Evolutionary conservation across 176 grass and related monocot genomes (phyloP).

Genomic region (Aegilops sharonensis): DNA sequence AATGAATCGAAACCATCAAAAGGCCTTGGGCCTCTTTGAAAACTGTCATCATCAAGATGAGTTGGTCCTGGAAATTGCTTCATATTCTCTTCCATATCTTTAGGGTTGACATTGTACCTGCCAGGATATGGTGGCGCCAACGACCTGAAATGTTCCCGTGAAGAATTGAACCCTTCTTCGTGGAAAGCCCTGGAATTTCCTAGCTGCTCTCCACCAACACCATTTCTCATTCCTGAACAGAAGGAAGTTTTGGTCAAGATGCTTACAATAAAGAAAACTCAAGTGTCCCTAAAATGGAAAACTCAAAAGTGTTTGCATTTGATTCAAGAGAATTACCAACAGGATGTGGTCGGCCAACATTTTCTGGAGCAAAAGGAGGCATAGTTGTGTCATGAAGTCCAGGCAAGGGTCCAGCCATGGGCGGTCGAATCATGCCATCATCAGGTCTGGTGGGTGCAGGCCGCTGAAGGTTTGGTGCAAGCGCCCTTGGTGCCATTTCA

Average conservation of each 20-base stretch:
- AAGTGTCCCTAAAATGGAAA: constrained; percentile 21
- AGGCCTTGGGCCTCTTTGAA: constrained; percentile 26
- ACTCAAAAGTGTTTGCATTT: constrained; percentile 26
- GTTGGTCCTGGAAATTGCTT: constrained; percentile 52
- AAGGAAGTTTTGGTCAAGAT: constrained; percentile 30
- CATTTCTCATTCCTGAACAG: constrained; percentile 42
- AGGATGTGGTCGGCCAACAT: constrained; percentile 36
- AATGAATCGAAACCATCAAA: constrained; percentile 44
- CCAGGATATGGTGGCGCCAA: constrained; percentile 47
- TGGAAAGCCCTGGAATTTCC: constrained; percentile 36
- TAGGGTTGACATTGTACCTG: constrained; percentile 37
- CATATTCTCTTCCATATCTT: constrained; percentile 48
- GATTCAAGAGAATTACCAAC: constrained; percentile 42
- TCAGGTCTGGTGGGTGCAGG: constrained; percentile 28
- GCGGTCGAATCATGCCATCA: constrained; percentile 43
- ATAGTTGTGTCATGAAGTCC: constrained; percentile 27
- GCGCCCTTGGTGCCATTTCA: constrained; percentile 36
- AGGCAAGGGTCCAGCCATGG: constrained; percentile 41
- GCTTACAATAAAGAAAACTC: constrained; percentile 29
- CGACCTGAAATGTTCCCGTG: constrained; percentile 38
- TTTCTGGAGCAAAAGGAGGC: constrained; percentile 60
- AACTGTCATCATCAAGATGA: constrained; percentile 47
- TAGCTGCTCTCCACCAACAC: constrained; percentile 24
- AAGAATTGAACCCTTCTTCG: constrained; percentile 42
- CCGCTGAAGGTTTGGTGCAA: constrained; percentile 31